Evolutionary conservation across 441 rosid genomes (phyloP).

Genomic region (Corymbia citriodora): DNA sequence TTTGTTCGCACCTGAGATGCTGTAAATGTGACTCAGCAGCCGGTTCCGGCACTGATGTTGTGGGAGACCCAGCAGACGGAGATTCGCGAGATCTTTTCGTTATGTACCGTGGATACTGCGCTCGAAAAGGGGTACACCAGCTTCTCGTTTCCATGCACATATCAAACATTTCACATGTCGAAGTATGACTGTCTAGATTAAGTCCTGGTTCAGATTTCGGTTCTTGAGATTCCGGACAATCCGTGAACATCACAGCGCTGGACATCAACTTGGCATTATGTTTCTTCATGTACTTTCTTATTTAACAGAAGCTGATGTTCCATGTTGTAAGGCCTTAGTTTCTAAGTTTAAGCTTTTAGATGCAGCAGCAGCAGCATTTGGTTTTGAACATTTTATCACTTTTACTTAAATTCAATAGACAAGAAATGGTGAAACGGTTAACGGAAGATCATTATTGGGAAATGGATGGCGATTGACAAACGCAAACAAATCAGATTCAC

Average conservation of each 20-base stretch:
- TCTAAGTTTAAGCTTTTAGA: background rate
- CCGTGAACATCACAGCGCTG: background rate
- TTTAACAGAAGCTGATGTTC: background rate
- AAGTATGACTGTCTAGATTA: background rate
- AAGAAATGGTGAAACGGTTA: background rate
- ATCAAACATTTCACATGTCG: background rate
- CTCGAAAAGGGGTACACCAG: constrained; percentile 52
- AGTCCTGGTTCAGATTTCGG: background rate
- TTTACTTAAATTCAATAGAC: background rate
- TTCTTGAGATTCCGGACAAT: background rate
- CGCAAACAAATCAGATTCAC: background rate
- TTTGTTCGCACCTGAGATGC: background rate
- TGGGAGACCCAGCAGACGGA: constrained; percentile 9
- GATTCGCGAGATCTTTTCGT: constrained; percentile 38
- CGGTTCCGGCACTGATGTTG: constrained; percentile 15
- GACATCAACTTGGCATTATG: background rate
- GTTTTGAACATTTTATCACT: background rate
- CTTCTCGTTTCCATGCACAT: background rate
- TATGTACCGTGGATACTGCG: constrained; percentile 51
- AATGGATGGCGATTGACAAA: background rate
- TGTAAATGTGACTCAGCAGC: constrained; percentile 12
- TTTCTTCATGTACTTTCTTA: background rate
- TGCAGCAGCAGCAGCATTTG: background rate
- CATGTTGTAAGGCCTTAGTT: background rate
- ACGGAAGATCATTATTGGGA: background rate